Percentiles rank a stretch among this genome's conserved stretches.
phyloP scores from a whole-genome alignment of 257 asterid species.

The Primulina huaijiensis region DNA sequence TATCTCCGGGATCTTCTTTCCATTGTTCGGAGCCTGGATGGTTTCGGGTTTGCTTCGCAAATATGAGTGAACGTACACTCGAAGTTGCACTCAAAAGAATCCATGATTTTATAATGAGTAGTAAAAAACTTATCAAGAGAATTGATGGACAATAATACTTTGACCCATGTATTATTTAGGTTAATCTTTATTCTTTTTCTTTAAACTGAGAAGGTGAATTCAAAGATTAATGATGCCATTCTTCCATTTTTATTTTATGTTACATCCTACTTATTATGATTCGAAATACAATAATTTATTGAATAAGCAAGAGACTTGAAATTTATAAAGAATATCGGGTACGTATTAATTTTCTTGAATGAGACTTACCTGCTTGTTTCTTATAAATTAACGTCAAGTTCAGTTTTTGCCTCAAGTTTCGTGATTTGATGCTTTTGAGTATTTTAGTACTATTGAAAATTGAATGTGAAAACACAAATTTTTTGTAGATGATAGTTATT shows the following conservation, averaged over 20 bases:
- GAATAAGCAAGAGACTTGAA: no score
- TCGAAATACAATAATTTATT: no score
- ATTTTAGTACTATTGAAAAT: neutral
- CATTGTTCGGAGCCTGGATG: slow-evolving; percentile 20
- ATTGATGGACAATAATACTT: neutral
- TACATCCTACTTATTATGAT: neutral
- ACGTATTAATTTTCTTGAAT: no score
- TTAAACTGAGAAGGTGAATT: neutral
- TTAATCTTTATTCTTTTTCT: no score
- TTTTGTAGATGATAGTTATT: no score
- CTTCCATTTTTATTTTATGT: neutral
- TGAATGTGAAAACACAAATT: neutral
- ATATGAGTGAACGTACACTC: slow-evolving; percentile 8
- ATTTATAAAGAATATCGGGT: no score
- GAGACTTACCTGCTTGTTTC: neutral
- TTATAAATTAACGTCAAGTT: neutral
- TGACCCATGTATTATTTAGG: no score
- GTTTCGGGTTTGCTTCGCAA: slow-evolving; percentile 14
- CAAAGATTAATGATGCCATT: neutral
- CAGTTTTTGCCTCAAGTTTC: neutral
- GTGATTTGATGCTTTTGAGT: neutral
- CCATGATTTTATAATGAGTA: neutral
- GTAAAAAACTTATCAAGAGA: neutral
- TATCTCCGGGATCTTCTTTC: slow-evolving; percentile 19
- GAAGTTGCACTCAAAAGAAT: slow-evolving; percentile 10